Conservation (phyloP, 75 land plant species). For the Ceratopteris richardii region DNA sequence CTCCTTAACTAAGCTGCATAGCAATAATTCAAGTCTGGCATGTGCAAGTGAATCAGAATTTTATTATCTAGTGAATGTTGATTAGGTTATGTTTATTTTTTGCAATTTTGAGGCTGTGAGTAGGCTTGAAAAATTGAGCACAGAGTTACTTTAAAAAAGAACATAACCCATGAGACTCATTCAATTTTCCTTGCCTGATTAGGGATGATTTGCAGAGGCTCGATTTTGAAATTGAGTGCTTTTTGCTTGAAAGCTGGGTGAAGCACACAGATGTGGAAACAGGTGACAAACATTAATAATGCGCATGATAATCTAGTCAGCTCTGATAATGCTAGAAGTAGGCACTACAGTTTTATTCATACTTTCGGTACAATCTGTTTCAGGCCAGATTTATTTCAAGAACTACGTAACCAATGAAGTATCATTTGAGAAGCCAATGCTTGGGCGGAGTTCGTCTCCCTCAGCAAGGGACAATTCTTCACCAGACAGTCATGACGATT, state of each 20-base stretch:
- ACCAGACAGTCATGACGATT: not conserved
- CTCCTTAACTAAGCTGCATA: too few species aligned
- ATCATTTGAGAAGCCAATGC: conserved; percentile 4
- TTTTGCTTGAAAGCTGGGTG: conserved; percentile 21
- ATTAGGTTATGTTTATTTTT: too few species aligned
- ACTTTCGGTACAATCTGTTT: too few species aligned
- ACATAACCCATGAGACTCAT: too few species aligned
- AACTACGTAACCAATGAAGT: conserved; percentile 13
- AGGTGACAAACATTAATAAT: not conserved
- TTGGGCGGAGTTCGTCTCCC: not conserved
- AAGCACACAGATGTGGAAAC: conserved; percentile 3
- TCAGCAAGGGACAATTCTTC: too few species aligned
- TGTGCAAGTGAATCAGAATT: too few species aligned
- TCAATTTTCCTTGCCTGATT: not conserved
- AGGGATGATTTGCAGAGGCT: conserved; percentile 29
- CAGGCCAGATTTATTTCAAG: conserved; percentile 10
- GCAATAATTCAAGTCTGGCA: too few species aligned
- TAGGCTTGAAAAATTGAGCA: too few species aligned
- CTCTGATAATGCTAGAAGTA: not conserved
- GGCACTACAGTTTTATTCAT: not conserved
- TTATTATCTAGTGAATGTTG: too few species aligned
- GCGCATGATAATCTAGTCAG: not conserved
- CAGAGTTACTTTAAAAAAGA: too few species aligned
- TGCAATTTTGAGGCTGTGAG: too few species aligned
- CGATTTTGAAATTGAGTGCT: conserved; percentile 21